Evolutionary conservation across 345 rosid species (phyloP).

Genomic region (Arabidopsis suecica): DNA sequence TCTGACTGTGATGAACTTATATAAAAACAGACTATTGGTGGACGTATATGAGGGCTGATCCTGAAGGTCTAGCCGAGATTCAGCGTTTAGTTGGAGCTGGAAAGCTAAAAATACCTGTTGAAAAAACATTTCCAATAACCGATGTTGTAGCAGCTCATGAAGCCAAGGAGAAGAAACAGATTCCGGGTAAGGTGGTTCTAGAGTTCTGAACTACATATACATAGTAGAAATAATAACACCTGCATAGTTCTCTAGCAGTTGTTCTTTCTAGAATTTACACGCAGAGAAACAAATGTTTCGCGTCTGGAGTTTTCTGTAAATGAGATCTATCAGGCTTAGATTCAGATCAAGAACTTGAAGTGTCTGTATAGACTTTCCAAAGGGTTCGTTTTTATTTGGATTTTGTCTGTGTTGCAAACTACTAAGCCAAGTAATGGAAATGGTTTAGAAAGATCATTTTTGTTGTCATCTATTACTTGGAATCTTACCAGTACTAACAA

Average conservation of each 20-base stretch:
- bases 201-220: constrained; percentile 52
- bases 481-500: background rate
- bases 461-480: background rate
- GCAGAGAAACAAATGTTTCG: constrained; percentile 38
- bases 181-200: constrained; percentile 87
- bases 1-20: constrained; percentile 21
- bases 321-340: constrained; percentile 42
- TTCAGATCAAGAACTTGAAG: constrained; percentile 33
- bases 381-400: constrained; percentile 15
- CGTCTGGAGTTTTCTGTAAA: constrained; percentile 43
- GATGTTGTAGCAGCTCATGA: constrained; percentile 86
- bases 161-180: constrained; percentile 72
- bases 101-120: constrained; percentile 80
- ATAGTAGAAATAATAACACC: constrained; percentile 36
- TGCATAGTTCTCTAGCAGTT: constrained; percentile 37
- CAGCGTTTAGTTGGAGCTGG: constrained; percentile 72
- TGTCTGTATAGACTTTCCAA: constrained; percentile 42
- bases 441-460: background rate
- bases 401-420: constrained; percentile 18
- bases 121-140: constrained; percentile 73
- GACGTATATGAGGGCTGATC: constrained; percentile 91
- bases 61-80: constrained; percentile 83
- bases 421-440: constrained; percentile 31
- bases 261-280: constrained; percentile 33
- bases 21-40: constrained; percentile 69